Evolutionary conservation across 2,329 filamentous ascomycete genomes (phyloP), one percentile per base, ranked within the genome.

Genomic region (Biscogniauxia marginata): DNA sequence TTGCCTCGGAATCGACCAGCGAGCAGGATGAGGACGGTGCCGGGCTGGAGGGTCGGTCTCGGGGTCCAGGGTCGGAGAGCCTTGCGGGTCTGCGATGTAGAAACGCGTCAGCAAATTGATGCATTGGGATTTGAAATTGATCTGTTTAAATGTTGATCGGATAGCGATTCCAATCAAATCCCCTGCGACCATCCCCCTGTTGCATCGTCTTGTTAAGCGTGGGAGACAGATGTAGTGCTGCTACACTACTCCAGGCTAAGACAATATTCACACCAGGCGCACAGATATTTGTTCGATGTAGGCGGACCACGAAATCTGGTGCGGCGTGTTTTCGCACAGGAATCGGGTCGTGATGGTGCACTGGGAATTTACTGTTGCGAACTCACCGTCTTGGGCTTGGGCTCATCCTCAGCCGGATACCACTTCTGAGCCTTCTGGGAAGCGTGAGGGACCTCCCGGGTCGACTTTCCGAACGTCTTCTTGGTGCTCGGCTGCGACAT

Each of bases 1-100:
- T 99, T 99, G 86, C 95, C 95, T 74, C 95, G 93, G 91, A 98
- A 99, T 76, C 95, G 95, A 75, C 95, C 95, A 79, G 95, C 95
- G 77, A 99, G 92, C 78, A 99, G 91, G 82, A 99, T 99, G 77
- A 99, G 90, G 77, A 99, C 86, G 77, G 92, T 90, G 75, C 95
- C 95, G 76, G 95, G 93, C 81, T 91, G 85, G 75, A 99, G 93
- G 70, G 91, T 89, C 75, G 89, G 80, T 77, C 95, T 91, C 73
- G 91, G 86, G 80, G 91, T 87, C 80, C 92, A 89, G 73, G 92
- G 84, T 75, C 90, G 92, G 79, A 93, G 78, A 73, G 91, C 82
- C 87, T 99, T 99, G 87, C 95, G 95, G 79, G 90, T 86, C 95
- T 99, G 76, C 9, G 30, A 39, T 76, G 66, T 21, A 65, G 55